Evolutionary conservation across 768 basidiomycete genomes (phyloP).

Genomic region (Gymnopilus dilepis): DNA sequence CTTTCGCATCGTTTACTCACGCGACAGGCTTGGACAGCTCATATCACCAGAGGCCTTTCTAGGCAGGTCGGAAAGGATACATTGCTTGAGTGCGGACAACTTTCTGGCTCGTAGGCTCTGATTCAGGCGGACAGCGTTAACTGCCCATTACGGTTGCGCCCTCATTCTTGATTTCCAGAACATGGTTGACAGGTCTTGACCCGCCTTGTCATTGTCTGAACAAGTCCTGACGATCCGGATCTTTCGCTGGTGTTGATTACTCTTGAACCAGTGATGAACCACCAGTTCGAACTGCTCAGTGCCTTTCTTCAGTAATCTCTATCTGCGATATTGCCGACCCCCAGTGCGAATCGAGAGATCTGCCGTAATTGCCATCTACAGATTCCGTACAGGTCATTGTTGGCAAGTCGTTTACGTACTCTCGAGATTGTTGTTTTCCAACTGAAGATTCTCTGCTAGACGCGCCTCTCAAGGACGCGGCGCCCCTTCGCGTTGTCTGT

Average conservation of each 20-base stretch:
- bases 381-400: constrained; percentile 17
- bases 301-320: constrained; percentile 14
- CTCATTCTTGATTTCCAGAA: constrained; percentile 17
- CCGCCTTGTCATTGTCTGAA: constrained; percentile 14
- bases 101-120: constrained; percentile 4
- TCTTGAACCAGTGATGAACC: constrained; percentile 25
- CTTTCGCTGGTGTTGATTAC: constrained; percentile 13
- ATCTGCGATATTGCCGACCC: constrained; percentile 18
- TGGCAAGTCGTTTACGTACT: constrained; percentile 18
- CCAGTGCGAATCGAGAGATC: constrained; percentile 17
- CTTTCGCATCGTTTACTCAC: background rate
- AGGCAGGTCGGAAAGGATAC: background rate
- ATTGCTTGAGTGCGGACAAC: background rate
- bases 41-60: background rate
- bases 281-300: constrained; percentile 13
- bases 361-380: constrained; percentile 26
- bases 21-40: background rate
- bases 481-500: too few relatives aligned
- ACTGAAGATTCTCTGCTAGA: background rate
- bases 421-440: constrained; percentile 19
- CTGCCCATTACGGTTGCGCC: background rate
- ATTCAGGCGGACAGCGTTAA: constrained; percentile 8
- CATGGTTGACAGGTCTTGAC: constrained; percentile 18
- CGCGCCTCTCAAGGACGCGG: background rate
- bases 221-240: constrained; percentile 30